Evolutionary conservation across 2,329 filamentous ascomycete genomes (phyloP).

Genomic region (Trichocomaceae sp.): DNA sequence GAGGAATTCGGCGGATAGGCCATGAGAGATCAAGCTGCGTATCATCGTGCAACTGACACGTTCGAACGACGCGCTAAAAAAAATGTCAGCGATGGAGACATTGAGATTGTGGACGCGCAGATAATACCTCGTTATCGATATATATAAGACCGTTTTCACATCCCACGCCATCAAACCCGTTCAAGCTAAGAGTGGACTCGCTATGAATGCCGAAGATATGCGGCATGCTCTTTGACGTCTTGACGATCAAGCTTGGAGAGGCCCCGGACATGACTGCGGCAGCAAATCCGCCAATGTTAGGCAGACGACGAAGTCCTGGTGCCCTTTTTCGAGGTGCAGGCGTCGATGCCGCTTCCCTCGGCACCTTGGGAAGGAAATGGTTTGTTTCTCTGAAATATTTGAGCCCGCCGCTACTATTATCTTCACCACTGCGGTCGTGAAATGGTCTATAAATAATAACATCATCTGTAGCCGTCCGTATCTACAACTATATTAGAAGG

Average conservation of each 20-base stretch:
- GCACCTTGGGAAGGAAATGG: constrained; percentile 55
- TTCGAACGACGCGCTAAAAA: constrained; percentile 58
- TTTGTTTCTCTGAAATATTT: constrained; percentile 73
- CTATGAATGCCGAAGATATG: constrained; percentile 68
- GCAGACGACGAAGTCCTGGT: constrained; percentile 40
- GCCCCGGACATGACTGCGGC: constrained; percentile 75
- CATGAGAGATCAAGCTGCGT: constrained; percentile 71
- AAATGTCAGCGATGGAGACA: constrained; percentile 9
- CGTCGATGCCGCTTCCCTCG: constrained; percentile 47
- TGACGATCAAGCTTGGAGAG: constrained; percentile 75
- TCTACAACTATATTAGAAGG: constrained; percentile 38
- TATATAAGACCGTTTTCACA: constrained; percentile 81
- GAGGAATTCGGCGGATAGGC: constrained; percentile 62
- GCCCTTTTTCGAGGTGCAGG: constrained; percentile 26
- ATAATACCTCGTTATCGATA: constrained; percentile 53
- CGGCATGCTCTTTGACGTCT: constrained; percentile 69
- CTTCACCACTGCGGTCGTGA: constrained; percentile 31
- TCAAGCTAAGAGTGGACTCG: constrained; percentile 62
- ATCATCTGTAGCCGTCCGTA: constrained; percentile 74
- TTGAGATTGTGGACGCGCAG: neutral
- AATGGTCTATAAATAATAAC: constrained; percentile 83
- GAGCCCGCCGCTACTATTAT: constrained; percentile 37
- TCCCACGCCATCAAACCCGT: constrained; percentile 66
- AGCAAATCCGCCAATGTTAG: constrained; percentile 63
- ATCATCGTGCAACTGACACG: constrained; percentile 63